Percentiles rank a stretch among this genome's conserved stretches.
Evolutionary conservation across 768 basidiomycete genomes (phyloP).

Genomic region (Tricholoma matsutake): DNA sequence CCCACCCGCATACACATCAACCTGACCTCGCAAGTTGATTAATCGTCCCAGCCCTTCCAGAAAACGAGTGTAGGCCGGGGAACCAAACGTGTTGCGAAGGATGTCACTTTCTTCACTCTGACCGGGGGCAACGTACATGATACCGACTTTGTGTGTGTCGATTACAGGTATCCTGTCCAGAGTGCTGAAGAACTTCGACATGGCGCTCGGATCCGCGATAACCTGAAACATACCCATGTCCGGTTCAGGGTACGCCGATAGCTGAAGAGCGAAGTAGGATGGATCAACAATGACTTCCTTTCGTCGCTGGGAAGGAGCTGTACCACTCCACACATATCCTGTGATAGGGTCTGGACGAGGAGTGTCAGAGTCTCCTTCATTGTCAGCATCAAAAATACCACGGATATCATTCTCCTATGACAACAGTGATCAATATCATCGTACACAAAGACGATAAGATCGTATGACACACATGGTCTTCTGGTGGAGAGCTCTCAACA

Average conservation of each 20-base stretch:
- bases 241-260: slow-evolving; percentile 63
- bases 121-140: slow-evolving; percentile 93
- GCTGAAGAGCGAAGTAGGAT: slow-evolving; percentile 78
- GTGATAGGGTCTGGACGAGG: slow-evolving; percentile 68
- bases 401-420: slow-evolving; percentile 25
- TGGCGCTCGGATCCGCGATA: slow-evolving; percentile 48
- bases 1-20: slow-evolving; percentile 91
- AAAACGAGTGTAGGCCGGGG: slow-evolving; percentile 92
- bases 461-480: slow-evolving; percentile 13
- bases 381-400: slow-evolving; percentile 18
- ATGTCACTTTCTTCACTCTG: slow-evolving; percentile 86
- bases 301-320: slow-evolving; percentile 84
- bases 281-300: slow-evolving; percentile 87
- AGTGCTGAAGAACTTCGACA: slow-evolving; percentile 57
- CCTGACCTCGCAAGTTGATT: slow-evolving; percentile 84
- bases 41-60: slow-evolving; percentile 85
- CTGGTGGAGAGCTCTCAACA: slow-evolving; percentile 14
- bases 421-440: neutral
- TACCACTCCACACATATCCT: slow-evolving; percentile 85
- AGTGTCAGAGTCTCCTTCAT: slow-evolving; percentile 21
- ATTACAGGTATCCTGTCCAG: slow-evolving; percentile 91
- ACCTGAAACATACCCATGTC: slow-evolving; percentile 40
- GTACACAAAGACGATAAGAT: neutral
- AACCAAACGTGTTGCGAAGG: slow-evolving; percentile 86
- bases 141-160: slow-evolving; percentile 95